Conservation (phyloP, 2,329 filamentous ascomycete genomes). For the Venturia carpophila region DNA sequence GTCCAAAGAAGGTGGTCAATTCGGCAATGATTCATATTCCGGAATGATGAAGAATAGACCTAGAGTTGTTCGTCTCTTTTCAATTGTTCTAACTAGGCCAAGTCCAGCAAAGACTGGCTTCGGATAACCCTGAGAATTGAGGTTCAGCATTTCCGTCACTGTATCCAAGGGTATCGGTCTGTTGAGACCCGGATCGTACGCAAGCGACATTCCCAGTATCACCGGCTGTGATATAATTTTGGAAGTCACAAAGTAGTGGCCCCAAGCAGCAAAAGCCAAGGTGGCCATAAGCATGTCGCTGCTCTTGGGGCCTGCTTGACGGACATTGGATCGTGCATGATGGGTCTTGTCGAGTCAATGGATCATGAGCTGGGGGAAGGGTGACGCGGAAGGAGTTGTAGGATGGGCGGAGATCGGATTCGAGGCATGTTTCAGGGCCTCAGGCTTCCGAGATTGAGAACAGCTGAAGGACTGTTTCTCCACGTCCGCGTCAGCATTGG, state of each 20-base stretch:
- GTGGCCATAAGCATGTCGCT: slow-evolving; percentile 24
- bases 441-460: no score
- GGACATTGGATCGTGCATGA: no score
- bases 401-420: no score
- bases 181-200: slow-evolving; percentile 12
- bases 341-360: no score
- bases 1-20: slow-evolving; percentile 51
- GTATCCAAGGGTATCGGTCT: slow-evolving; percentile 5
- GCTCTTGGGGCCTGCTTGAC: slow-evolving; percentile 22
- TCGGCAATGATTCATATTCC: slow-evolving; percentile 34
- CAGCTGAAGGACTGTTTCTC: no score
- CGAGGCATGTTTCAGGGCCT: no score
- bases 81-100: slow-evolving; percentile 34
- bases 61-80: slow-evolving; percentile 44
- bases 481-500: no score
- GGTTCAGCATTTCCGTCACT: slow-evolving; percentile 14
- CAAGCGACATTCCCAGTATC: slow-evolving; percentile 23
- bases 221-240: slow-evolving; percentile 18
- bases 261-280: slow-evolving; percentile 24
- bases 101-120: slow-evolving; percentile 18
- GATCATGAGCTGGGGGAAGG: no score
- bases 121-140: slow-evolving; percentile 17
- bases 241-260: slow-evolving; percentile 3
- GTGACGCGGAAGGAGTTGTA: no score
- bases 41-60: slow-evolving; percentile 41